A percentile compares a stretch with the other conserved stretches of the same genome.
Evolutionary conservation across 805 yeast species (phyloP).

Genomic region (Sugiyamaella mastotermitis): DNA sequence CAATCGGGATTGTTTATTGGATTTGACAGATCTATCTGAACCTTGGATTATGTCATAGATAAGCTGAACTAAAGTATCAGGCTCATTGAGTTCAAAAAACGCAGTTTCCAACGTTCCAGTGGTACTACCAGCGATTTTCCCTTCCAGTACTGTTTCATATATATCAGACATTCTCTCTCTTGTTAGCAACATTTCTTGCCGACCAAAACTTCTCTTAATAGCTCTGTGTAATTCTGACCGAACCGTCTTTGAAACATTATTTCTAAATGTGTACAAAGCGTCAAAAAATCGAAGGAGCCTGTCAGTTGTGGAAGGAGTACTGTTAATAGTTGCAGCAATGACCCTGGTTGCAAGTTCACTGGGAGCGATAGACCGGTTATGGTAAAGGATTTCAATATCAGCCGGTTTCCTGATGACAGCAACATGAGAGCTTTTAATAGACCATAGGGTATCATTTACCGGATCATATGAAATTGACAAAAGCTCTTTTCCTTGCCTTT

Average conservation of each 20-base stretch:
- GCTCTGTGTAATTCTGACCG: constrained; percentile 30
- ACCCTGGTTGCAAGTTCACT: not conserved
- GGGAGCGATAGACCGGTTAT: constrained; percentile 27
- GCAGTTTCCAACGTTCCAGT: constrained; percentile 13
- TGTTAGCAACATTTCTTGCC: constrained; percentile 12
- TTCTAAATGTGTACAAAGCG: constrained; percentile 36
- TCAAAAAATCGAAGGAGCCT: constrained; percentile 27
- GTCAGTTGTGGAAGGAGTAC: constrained; percentile 27
- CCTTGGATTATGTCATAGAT: not conserved
- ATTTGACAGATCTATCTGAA: too few species aligned
- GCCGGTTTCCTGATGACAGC: constrained; percentile 33
- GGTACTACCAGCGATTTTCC: constrained; percentile 9
- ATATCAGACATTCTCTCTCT: constrained; percentile 19
- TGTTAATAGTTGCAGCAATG: too few species aligned
- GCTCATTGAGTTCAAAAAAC: constrained; percentile 10
- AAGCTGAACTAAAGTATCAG: constrained; percentile 10
- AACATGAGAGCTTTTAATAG: constrained; percentile 33
- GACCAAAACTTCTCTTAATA: constrained; percentile 32
- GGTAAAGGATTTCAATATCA: constrained; percentile 30
- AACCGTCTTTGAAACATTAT: constrained; percentile 34
- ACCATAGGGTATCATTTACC: constrained; percentile 26
- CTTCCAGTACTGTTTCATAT: constrained; percentile 12
- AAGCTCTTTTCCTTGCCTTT: constrained; percentile 54
- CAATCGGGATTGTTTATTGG: not conserved
- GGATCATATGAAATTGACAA: constrained; percentile 43